Conservation (phyloP, 176 grass and related monocot species). For the Elymus sibiricus region DNA sequence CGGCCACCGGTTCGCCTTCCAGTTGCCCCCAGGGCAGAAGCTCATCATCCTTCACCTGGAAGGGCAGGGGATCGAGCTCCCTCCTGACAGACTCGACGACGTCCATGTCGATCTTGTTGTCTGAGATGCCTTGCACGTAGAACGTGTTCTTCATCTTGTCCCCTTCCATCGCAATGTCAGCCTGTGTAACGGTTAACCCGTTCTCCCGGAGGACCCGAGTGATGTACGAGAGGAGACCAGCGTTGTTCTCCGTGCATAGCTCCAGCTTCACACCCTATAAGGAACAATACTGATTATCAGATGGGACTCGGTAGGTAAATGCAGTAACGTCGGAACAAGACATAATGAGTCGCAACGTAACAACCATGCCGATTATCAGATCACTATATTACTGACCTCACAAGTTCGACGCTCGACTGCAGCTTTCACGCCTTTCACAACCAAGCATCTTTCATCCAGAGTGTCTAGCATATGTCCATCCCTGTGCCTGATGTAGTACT, state of each 20-base stretch:
- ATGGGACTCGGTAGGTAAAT: neutral
- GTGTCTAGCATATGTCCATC: slow-evolving; percentile 42
- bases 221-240: slow-evolving; percentile 39
- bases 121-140: slow-evolving; percentile 53
- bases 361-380: too few relatives aligned
- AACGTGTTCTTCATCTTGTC: slow-evolving; percentile 42
- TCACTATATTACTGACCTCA: slow-evolving; percentile 20
- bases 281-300: neutral
- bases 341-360: neutral
- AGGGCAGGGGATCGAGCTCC: slow-evolving; percentile 33
- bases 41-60: slow-evolving; percentile 34
- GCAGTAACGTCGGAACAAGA: too few relatives aligned
- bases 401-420: slow-evolving; percentile 56
- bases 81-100: slow-evolving; percentile 32
- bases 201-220: slow-evolving; percentile 50
- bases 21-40: neutral
- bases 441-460: slow-evolving; percentile 26
- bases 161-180: slow-evolving; percentile 39
- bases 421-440: slow-evolving; percentile 56
- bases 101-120: slow-evolving; percentile 39
- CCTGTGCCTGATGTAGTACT: slow-evolving; percentile 58
- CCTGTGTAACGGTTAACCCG: slow-evolving; percentile 41
- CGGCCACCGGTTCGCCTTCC: neutral
- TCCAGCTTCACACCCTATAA: slow-evolving; percentile 48
- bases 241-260: slow-evolving; percentile 41